Base-by-base conservation (phyloP, 148 eudicot genomes). In the Silene latifolia region DNA sequence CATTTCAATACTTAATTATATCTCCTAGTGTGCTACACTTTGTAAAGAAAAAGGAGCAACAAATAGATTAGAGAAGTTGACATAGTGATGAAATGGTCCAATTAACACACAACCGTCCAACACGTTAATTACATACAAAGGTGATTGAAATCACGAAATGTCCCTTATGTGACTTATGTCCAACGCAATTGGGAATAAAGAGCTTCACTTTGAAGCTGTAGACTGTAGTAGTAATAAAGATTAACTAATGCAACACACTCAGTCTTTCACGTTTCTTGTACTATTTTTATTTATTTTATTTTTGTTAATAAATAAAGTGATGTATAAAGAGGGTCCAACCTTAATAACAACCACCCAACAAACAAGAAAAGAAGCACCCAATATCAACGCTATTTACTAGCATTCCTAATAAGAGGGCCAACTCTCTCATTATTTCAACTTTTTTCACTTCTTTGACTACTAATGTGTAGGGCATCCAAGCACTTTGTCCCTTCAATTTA, bases 341-440 rank as follows among this genome's bases (percentile, higher is more conserved):
- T 14, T 73, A 48, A 63, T 47, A 64, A 10, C 61, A 51, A 77
- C 63, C 12, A 63, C 53, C 25, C 7, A 64, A 13, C 19, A 35
- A 3, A 18, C 0, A 3, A 54, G 7, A 47, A 19, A 73, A 67
- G 61, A 57, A 20, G 66, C 67, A 32, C 77, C 77, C 81, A 73
- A 67, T 59, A 79, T 79, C 73, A 73, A 67, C 81, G 77, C 77
- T 73, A 67, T 67, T 79, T 73, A 73, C 71, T 27, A 56, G 20
- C 73, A 65, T 19, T 53, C 65, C 10, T 47, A 12, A 4, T 27
- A 27, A 1, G 57, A 35, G 77, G 73, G 27, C 73, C 77, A n/a
- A 10, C 23, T 17, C n/a, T 72, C 3, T 67, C 61, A 73, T 66
- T 59, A 65, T 72, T 51, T 63, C 47, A 29, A 63, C 72, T 39